phyloP scores from a whole-genome alignment of 345 rosid genomes.

The Citrus trifoliata region DNA sequence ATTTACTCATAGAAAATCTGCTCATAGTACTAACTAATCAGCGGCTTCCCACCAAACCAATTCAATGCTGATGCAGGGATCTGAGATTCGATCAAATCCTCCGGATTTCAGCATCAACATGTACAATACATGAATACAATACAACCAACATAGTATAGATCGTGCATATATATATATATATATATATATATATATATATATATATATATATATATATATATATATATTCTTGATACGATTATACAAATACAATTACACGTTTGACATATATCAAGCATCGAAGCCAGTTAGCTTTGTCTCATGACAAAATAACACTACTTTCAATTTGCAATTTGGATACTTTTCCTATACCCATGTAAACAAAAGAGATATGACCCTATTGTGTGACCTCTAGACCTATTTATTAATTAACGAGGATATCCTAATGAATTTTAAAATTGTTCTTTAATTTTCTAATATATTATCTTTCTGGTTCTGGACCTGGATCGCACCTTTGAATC shows the following conservation, averaged over 20 bases:
- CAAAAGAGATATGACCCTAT: conserved; percentile 14
- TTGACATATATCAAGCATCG: conserved; percentile 21
- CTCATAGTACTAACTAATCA: no score
- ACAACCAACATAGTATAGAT: neutral
- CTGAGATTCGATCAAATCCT: no score
- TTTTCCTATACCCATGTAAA: conserved; percentile 4
- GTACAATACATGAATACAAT: neutral
- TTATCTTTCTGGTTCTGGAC: neutral
- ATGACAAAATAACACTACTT: conserved; percentile 13
- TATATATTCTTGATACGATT: conserved; percentile 1
- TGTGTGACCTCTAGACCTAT: neutral
- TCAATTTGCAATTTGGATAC: neutral
- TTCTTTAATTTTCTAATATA: no score
- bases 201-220: conserved; percentile 3
- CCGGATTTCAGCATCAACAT: no score
- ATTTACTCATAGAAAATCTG: no score
- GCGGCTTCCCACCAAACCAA: no score
- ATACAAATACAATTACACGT: neutral
- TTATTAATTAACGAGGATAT: no score
- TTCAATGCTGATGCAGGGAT: no score
- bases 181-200: neutral
- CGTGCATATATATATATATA: conserved; percentile 1
- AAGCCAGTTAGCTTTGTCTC: conserved; percentile 34
- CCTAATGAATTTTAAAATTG: no score
- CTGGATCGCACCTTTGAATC: neutral